phyloP scores from a whole-genome alignment of 371 early-diverging fungal species.

The Rhizomucor miehei region DNA sequence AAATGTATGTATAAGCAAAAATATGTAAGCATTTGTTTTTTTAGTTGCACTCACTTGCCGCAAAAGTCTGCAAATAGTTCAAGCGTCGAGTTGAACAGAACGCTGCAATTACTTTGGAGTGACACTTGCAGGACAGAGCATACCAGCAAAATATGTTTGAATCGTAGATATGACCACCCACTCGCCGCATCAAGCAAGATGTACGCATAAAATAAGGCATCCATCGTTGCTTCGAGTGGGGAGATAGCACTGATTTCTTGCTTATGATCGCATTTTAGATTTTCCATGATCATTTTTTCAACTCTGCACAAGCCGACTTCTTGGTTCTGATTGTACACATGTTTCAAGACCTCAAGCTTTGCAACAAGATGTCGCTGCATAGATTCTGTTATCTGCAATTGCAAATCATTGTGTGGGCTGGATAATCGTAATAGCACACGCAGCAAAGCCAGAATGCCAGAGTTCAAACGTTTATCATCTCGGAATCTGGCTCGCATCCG shows the following conservation, averaged over 20 bases:
- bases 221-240: conserved; percentile 3
- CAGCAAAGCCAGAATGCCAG: conserved; percentile 15
- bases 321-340: no score
- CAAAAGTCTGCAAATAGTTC: conserved; percentile 24
- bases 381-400: neutral
- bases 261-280: neutral
- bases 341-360: no score
- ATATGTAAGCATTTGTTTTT: no score
- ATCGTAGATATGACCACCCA: conserved; percentile 11
- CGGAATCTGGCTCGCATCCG: conserved; percentile 7
- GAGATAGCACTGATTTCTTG: neutral
- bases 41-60: conserved; percentile 16
- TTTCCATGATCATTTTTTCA: no score
- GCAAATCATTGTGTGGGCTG: neutral
- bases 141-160: conserved; percentile 5
- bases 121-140: conserved; percentile 4
- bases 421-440: conserved; percentile 18
- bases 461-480: conserved; percentile 14
- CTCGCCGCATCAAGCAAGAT: conserved; percentile 24
- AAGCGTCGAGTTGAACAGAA: conserved; percentile 22
- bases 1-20: no score
- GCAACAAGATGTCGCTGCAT: neutral
- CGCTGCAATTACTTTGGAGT: conserved; percentile 17
- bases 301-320: no score
- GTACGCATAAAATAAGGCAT: conserved; percentile 19